Evolutionary conservation across 2,329 filamentous ascomycete genomes (phyloP).

Genomic region (Akanthomyces uredinophilus): DNA sequence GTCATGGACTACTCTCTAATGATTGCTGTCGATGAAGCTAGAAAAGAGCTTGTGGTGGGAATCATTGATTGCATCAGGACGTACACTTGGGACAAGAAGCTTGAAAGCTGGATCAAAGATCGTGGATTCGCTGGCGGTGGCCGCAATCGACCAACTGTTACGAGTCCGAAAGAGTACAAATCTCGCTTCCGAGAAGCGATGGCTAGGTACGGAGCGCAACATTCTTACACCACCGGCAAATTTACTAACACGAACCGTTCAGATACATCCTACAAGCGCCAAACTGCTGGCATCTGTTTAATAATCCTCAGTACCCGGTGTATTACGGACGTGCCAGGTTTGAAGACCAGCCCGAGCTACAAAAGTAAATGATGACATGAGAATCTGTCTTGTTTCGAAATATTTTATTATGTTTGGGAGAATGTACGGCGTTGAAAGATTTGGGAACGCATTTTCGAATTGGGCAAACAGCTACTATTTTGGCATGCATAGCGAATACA

Average conservation of each 20-base stretch:
- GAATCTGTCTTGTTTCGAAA: neutral
- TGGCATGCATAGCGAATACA: constrained; percentile 2
- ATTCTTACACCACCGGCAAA: neutral
- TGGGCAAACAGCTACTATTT: neutral
- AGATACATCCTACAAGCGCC: constrained; percentile 70
- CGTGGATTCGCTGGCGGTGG: constrained; percentile 74
- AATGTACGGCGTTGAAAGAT: constrained; percentile 10
- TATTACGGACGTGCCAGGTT: constrained; percentile 34
- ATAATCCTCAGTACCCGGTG: constrained; percentile 34
- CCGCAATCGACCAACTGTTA: constrained; percentile 86
- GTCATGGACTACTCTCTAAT: constrained; percentile 99
- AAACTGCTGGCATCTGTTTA: constrained; percentile 71
- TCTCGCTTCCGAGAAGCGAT: constrained; percentile 93
- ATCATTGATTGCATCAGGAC: constrained; percentile 98
- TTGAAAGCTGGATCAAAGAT: constrained; percentile 99
- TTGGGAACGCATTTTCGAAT: neutral
- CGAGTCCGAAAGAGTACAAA: constrained; percentile 96
- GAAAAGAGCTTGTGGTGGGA: constrained; percentile 88
- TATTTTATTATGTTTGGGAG: neutral
- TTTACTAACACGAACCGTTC: neutral
- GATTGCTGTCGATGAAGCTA: constrained; percentile 90
- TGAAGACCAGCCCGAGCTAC: constrained; percentile 30
- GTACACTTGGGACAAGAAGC: constrained; percentile 99
- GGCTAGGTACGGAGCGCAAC: constrained; percentile 64
- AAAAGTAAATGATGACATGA: constrained; percentile 6